These are phyloP conservation scores for Emergomyces pasteurianus DNA, from an alignment of 2,329 filamentous ascomycete genomes.

Conservation along the genomic window DNA sequence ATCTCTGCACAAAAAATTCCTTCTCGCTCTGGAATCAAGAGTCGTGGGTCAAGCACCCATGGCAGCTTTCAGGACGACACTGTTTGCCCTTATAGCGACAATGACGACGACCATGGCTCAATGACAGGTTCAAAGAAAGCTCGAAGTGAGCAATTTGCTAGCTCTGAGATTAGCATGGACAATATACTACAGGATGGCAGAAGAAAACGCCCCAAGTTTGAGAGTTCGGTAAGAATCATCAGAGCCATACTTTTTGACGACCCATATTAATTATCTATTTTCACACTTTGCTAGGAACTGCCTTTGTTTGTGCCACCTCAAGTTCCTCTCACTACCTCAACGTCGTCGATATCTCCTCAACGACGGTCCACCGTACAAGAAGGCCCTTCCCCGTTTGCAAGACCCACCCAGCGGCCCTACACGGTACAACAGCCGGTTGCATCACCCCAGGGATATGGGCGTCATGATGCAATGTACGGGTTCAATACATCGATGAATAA, in stretches of 20 bases:
- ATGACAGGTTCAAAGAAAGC: slow-evolving; percentile 58
- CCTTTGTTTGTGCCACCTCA: slow-evolving; percentile 90
- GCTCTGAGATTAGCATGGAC: slow-evolving; percentile 92
- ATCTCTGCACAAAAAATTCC: slow-evolving; percentile 63
- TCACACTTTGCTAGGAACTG: slow-evolving; percentile 55
- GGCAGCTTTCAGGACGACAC: slow-evolving; percentile 56
- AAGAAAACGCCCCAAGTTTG: slow-evolving; percentile 85
- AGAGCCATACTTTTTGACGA: not conserved
- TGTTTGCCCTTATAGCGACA: slow-evolving; percentile 70
- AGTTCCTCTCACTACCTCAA: slow-evolving; percentile 88
- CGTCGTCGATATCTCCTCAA: slow-evolving; percentile 89
- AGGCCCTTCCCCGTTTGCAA: slow-evolving; percentile 61
- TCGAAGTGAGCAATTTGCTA: slow-evolving; percentile 75
- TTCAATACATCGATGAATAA: slow-evolving; percentile 19
- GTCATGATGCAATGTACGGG: slow-evolving; percentile 34
- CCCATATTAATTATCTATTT: slow-evolving; percentile 4
- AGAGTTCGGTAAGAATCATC: slow-evolving; percentile 74
- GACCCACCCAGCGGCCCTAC: slow-evolving; percentile 67
- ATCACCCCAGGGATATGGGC: slow-evolving; percentile 67
- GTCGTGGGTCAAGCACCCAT: slow-evolving; percentile 49
- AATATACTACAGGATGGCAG: slow-evolving; percentile 97
- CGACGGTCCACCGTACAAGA: slow-evolving; percentile 65
- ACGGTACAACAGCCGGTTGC: slow-evolving; percentile 64
- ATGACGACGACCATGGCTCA: slow-evolving; percentile 67
- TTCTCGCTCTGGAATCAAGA: slow-evolving; percentile 56